Percentiles rank a stretch among this genome's conserved stretches.
Evolutionary conservation across 73 alveolate species (phyloP).

Genomic region (Paramecium tetraurelia): DNA sequence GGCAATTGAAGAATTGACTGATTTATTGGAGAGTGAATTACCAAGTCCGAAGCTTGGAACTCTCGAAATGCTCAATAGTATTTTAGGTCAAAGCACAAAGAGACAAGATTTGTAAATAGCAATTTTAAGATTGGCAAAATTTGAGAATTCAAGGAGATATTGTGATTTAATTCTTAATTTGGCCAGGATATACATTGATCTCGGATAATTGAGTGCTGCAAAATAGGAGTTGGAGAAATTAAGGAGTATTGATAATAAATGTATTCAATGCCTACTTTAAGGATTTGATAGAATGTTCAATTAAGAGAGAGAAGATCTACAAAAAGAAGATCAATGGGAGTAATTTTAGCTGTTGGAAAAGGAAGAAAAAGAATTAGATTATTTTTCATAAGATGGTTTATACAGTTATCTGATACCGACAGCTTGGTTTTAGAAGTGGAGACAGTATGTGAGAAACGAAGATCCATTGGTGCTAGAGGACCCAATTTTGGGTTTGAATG

Average conservation of each 20-base stretch:
- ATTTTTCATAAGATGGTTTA: neutral
- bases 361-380: neutral
- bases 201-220: neutral
- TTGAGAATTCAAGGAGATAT: neutral
- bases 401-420: conserved; percentile 26
- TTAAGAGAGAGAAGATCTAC: neutral
- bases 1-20: neutral
- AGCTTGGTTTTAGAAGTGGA: conserved; percentile 48
- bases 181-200: neutral
- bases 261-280: neutral
- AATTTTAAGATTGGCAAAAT: neutral
- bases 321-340: neutral
- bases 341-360: neutral
- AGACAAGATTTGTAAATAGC: neutral
- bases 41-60: neutral
- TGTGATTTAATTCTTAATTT: neutral
- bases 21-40: neutral
- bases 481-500: neutral
- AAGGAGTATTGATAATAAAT: neutral
- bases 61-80: neutral
- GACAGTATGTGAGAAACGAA: neutral
- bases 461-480: neutral
- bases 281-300: neutral
- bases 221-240: neutral
- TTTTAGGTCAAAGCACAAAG: neutral